These are phyloP conservation scores for Venturia nashicola DNA, from an alignment of 2,329 filamentous ascomycete genomes.

Conservation along the genomic window DNA sequence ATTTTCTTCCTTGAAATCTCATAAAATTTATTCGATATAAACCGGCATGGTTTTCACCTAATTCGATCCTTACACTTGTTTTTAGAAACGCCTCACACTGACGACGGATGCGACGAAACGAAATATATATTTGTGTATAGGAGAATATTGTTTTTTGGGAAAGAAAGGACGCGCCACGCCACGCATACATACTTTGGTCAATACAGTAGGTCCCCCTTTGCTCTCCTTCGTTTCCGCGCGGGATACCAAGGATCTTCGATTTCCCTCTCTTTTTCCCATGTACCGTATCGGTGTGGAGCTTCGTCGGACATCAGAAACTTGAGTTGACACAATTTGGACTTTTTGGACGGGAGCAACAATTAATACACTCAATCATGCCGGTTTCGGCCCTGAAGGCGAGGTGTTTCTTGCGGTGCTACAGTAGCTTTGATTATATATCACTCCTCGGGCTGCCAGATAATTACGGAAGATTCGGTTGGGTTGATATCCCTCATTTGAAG, in stretches of 20 bases:
- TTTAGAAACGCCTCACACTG: neutral
- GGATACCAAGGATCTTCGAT: neutral
- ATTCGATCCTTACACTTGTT: neutral
- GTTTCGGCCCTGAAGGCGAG: no score
- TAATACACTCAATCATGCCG: no score
- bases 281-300: neutral
- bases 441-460: no score
- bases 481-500: no score
- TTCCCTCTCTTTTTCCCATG: neutral
- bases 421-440: no score
- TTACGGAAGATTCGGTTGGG: no score
- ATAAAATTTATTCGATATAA: neutral
- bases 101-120: neutral
- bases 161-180: neutral
- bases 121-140: neutral
- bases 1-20: neutral
- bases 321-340: no score
- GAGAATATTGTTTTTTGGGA: neutral
- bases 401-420: no score
- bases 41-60: neutral
- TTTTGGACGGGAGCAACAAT: no score
- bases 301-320: no score
- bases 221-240: neutral
- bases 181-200: neutral
- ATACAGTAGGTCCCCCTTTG: neutral